Percentiles rank a stretch among this genome's conserved stretches.
Evolutionary conservation across 2,329 filamentous ascomycete genomes (phyloP).

Genomic region (Conoideocrella luteorostrata): DNA sequence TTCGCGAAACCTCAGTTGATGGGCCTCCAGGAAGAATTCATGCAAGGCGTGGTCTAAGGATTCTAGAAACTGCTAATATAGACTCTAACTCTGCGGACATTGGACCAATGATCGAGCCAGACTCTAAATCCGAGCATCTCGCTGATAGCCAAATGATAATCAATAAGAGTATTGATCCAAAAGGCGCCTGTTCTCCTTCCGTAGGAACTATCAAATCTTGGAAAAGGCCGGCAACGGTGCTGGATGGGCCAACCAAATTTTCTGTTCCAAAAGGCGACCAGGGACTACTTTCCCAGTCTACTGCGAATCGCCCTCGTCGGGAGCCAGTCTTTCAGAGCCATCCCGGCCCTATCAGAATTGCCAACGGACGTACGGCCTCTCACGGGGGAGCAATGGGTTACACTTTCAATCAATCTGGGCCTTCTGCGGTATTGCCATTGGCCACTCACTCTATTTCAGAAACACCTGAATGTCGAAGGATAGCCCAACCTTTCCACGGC

Average conservation of each 20-base stretch:
- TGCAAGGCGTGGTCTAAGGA: no score
- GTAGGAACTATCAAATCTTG: conserved; percentile 6
- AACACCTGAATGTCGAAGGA: background rate
- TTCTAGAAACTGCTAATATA: background rate
- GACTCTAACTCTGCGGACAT: background rate
- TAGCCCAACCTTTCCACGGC: background rate
- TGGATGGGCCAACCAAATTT: background rate
- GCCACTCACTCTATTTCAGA: background rate
- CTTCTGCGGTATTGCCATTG: background rate
- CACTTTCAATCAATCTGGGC: background rate
- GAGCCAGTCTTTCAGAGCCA: background rate
- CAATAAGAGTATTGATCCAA: background rate
- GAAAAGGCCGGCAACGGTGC: background rate
- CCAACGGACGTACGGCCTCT: background rate
- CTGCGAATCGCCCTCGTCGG: background rate
- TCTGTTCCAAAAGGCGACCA: background rate
- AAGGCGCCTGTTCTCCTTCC: background rate
- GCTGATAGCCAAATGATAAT: background rate
- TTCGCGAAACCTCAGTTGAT: background rate
- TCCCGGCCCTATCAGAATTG: background rate
- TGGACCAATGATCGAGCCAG: background rate
- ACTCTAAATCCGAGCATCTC: background rate
- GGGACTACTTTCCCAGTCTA: conserved; percentile 2
- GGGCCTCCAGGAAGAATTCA: background rate
- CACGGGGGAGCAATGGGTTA: background rate